Conservation (phyloP, 2,329 filamentous ascomycete genomes). For the Talaromyces rugulosus region DNA sequence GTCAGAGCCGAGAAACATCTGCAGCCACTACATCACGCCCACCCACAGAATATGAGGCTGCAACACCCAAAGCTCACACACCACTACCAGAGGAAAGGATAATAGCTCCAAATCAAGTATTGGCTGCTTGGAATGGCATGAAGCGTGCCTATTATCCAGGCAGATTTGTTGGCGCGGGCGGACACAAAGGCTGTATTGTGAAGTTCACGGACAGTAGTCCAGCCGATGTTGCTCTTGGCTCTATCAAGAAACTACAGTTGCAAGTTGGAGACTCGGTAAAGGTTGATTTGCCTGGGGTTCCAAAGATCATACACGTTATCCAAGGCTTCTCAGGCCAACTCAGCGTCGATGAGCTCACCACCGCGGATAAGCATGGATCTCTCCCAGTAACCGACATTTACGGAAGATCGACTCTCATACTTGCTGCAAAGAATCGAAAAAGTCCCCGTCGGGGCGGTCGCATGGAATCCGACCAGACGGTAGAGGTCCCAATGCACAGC, state of each 20-base stretch:
- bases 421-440: slow-evolving; percentile 41
- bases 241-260: slow-evolving; percentile 43
- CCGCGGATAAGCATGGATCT: slow-evolving; percentile 20
- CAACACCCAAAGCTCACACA: slow-evolving; percentile 8
- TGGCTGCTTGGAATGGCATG: slow-evolving; percentile 56
- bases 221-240: slow-evolving; percentile 35
- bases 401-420: slow-evolving; percentile 38
- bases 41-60: not conserved
- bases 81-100: slow-evolving; percentile 18
- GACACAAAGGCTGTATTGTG: slow-evolving; percentile 41
- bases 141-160: slow-evolving; percentile 57
- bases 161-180: slow-evolving; percentile 44
- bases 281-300: slow-evolving; percentile 39
- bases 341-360: slow-evolving; percentile 22
- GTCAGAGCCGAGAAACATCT: not conserved
- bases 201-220: slow-evolving; percentile 43
- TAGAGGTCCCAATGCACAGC: slow-evolving; percentile 40
- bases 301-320: slow-evolving; percentile 41
- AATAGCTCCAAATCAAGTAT: slow-evolving; percentile 49
- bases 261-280: slow-evolving; percentile 44
- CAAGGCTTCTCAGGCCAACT: slow-evolving; percentile 37
- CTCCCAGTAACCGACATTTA: slow-evolving; percentile 39
- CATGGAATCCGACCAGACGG: slow-evolving; percentile 25
- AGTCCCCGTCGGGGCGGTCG: slow-evolving; percentile 32
- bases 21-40: not conserved